These are phyloP conservation scores for Luffa acutangula DNA, from an alignment of 306 rosid genomes.

Conservation along the genomic window DNA sequence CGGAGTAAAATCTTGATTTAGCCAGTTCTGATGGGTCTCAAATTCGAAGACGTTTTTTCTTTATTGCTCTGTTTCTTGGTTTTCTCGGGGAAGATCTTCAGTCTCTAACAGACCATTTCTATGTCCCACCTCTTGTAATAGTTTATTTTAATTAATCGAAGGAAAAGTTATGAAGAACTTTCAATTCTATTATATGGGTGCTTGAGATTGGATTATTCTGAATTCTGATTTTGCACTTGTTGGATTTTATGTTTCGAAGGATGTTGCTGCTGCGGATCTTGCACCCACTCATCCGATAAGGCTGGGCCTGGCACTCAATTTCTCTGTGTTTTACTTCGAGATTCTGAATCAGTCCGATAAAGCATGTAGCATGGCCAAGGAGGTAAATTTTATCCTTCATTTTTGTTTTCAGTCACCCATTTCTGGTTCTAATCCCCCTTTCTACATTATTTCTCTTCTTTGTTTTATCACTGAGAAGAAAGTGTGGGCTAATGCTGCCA, in stretches of 20 bases:
- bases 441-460: background rate
- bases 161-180: background rate
- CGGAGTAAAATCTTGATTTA: background rate
- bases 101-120: background rate
- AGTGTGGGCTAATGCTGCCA: background rate
- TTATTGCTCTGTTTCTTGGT: background rate
- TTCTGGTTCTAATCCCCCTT: background rate
- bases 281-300: conserved; percentile 36
- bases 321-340: conserved; percentile 34
- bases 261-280: conserved; percentile 23
- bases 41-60: background rate
- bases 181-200: background rate
- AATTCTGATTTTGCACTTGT: background rate
- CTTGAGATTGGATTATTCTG: background rate
- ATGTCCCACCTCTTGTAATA: too few relatives aligned
- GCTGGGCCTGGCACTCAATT: conserved; percentile 31
- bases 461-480: background rate
- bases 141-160: background rate
- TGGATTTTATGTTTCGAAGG: conserved; percentile 13
- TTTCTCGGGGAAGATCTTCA: background rate
- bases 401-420: background rate
- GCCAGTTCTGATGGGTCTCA: background rate
- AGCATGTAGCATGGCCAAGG: conserved; percentile 33
- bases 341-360: conserved; percentile 25
- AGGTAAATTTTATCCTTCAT: conserved; percentile 12